phyloP scores from a whole-genome alignment of 1,284 basidiomycete genomes.

The Ceratobasidium sp. region DNA sequence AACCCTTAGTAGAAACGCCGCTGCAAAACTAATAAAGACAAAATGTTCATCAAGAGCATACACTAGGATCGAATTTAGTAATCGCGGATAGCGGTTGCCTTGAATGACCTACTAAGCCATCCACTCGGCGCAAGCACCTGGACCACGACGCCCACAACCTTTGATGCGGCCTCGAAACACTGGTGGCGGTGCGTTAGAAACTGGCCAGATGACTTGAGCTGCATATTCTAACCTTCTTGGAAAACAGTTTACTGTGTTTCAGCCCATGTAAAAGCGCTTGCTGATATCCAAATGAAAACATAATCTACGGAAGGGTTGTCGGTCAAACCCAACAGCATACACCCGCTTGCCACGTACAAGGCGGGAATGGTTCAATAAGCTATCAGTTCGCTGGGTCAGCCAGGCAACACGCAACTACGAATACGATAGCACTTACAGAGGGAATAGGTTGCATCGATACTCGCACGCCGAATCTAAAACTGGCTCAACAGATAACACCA shows the following conservation, averaged over 20 bases:
- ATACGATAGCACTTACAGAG: slow-evolving; percentile 67
- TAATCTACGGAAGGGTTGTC: slow-evolving; percentile 56
- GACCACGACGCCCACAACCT: slow-evolving; percentile 71
- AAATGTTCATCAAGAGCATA: slow-evolving; percentile 89
- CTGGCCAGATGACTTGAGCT: neutral
- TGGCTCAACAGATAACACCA: neutral
- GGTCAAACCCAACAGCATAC: too few relatives aligned
- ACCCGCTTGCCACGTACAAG: slow-evolving; percentile 55
- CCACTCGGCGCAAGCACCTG: slow-evolving; percentile 73
- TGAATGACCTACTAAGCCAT: slow-evolving; percentile 67
- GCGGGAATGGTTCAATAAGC: slow-evolving; percentile 78
- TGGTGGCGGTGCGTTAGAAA: slow-evolving; percentile 48
- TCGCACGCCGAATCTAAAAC: slow-evolving; percentile 65
- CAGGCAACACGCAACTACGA: slow-evolving; percentile 40
- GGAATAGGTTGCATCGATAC: slow-evolving; percentile 73
- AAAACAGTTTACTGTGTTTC: slow-evolving; percentile 69
- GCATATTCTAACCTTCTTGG: slow-evolving; percentile 64
- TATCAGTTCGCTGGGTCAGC: slow-evolving; percentile 50
- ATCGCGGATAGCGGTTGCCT: neutral
- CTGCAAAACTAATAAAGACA: slow-evolving; percentile 84
- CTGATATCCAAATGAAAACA: slow-evolving; percentile 87
- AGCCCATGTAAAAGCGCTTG: slow-evolving; percentile 77
- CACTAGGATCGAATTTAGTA: neutral
- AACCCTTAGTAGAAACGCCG: slow-evolving; percentile 78
- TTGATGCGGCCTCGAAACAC: slow-evolving; percentile 77